phyloP scores from a whole-genome alignment of 164 flowering plant species.

The Protea cynaroides region DNA sequence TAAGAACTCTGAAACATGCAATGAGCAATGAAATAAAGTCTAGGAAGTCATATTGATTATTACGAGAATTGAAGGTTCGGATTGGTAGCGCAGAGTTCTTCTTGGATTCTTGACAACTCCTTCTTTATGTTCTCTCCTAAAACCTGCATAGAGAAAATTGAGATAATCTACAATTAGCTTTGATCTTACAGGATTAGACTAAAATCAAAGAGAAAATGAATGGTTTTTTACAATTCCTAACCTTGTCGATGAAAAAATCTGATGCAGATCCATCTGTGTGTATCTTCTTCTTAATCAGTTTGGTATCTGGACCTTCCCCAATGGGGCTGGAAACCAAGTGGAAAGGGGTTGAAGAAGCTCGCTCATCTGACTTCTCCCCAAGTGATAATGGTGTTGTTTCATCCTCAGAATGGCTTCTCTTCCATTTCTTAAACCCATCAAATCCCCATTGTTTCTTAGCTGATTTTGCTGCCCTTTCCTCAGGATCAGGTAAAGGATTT shows the following conservation, averaged over 20 bases:
- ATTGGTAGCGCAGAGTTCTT: conserved; percentile 47
- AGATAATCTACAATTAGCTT: not conserved
- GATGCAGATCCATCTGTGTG: conserved; percentile 66
- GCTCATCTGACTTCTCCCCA: conserved; percentile 43
- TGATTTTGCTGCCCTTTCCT: conserved; percentile 33
- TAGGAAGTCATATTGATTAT: conserved; percentile 4
- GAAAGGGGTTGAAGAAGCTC: conserved; percentile 21
- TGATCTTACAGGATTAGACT: not conserved
- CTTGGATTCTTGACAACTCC: conserved; percentile 63
- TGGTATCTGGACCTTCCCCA: conserved; percentile 64
- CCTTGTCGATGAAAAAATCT: conserved; percentile 88
- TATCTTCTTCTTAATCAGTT: conserved; percentile 57
- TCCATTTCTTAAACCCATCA: conserved; percentile 75
- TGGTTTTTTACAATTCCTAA: conserved; percentile 2
- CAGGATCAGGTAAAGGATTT: conserved; percentile 13
- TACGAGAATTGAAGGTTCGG: conserved; percentile 60
- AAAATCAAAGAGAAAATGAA: not conserved
- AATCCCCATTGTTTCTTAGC: conserved; percentile 63
- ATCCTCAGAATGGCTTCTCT: conserved; percentile 42
- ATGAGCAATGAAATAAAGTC: not conserved
- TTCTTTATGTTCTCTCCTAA: conserved; percentile 74
- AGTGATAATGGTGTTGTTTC: conserved; percentile 53
- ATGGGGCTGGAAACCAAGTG: conserved; percentile 37
- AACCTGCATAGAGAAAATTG: conserved; percentile 36
- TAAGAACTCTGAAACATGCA: not conserved